phyloP scores from a whole-genome alignment of 345 rosid species.

The Carallia brachiata region DNA sequence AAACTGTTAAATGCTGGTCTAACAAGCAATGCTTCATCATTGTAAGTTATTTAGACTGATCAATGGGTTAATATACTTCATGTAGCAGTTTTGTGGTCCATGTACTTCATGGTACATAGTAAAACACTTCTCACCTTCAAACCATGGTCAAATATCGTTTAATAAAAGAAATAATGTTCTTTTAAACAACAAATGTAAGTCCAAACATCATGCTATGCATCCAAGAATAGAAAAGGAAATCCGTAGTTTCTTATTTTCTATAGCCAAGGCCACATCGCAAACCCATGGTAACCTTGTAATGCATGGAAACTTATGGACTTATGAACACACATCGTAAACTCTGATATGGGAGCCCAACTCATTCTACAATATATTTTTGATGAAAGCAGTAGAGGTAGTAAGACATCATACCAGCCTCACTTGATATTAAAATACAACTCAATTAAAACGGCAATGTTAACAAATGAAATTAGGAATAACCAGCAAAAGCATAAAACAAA shows the following conservation, averaged over 20 bases:
- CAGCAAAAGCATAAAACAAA: background rate
- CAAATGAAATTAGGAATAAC: slow-evolving; percentile 3
- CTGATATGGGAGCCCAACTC: no score
- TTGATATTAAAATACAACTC: no score
- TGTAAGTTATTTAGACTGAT: no score
- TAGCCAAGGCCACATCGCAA: no score
- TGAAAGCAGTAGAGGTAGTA: no score
- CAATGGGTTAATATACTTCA: background rate
- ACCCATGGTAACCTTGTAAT: no score
- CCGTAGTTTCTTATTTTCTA: background rate
- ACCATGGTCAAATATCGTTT: background rate
- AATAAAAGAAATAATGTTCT: background rate
- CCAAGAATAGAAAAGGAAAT: background rate
- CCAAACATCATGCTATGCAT: background rate
- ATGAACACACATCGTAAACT: no score
- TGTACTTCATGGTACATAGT: background rate
- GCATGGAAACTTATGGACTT: no score
- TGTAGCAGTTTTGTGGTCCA: background rate
- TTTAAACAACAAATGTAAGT: background rate
- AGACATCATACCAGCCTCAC: no score
- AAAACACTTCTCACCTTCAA: background rate
- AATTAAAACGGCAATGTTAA: background rate
- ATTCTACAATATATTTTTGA: no score
- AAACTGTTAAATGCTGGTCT: no score
- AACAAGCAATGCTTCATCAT: no score